These are phyloP conservation scores for Phytopythium cucurbitacearum DNA, from an alignment of 352 stramenopile genomes.

Conservation along the genomic window DNA sequence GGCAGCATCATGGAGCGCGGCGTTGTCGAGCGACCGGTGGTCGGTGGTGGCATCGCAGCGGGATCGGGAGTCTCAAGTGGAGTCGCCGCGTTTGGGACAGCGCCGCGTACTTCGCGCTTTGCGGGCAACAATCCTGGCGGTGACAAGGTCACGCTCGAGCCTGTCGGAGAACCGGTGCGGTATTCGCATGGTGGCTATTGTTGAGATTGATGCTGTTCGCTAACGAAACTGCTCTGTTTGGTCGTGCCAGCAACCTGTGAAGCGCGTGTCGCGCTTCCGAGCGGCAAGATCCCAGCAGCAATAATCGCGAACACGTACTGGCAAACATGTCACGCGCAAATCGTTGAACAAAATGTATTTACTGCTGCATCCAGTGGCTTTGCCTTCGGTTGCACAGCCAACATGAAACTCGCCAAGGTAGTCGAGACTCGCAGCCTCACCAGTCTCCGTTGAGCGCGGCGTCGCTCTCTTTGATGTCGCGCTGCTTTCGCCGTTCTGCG, in stretches of 20 bases:
- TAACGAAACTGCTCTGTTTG: constrained; percentile 4
- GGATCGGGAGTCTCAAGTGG: background rate
- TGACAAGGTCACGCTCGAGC: constrained; percentile 63
- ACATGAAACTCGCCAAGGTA: too few relatives aligned
- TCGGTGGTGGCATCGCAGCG: background rate
- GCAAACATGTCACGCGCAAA: background rate
- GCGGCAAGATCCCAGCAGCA: constrained; percentile 30
- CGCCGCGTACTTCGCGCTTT: constrained; percentile 45
- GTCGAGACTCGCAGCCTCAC: constrained; percentile 16
- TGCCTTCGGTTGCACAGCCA: too few relatives aligned
- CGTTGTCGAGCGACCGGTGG: constrained; percentile 17
- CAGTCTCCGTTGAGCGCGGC: constrained; percentile 80
- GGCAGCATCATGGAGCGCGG: constrained; percentile 69
- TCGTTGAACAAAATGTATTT: too few relatives aligned
- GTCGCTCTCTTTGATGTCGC: constrained; percentile 54
- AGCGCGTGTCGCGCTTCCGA: constrained; percentile 84
- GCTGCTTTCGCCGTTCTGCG: constrained; percentile 68
- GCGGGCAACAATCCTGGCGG: constrained; percentile 64
- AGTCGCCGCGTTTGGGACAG: constrained; percentile 11
- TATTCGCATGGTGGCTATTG: background rate
- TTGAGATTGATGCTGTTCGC: background rate
- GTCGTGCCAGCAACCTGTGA: constrained; percentile 61
- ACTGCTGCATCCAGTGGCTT: too few relatives aligned
- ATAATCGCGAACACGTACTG: background rate
- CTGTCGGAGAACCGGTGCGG: constrained; percentile 73